Percentiles rank a stretch among this genome's conserved stretches.
Evolutionary conservation across 306 rosid genomes (phyloP).

Genomic region (Cajanus cajan): DNA sequence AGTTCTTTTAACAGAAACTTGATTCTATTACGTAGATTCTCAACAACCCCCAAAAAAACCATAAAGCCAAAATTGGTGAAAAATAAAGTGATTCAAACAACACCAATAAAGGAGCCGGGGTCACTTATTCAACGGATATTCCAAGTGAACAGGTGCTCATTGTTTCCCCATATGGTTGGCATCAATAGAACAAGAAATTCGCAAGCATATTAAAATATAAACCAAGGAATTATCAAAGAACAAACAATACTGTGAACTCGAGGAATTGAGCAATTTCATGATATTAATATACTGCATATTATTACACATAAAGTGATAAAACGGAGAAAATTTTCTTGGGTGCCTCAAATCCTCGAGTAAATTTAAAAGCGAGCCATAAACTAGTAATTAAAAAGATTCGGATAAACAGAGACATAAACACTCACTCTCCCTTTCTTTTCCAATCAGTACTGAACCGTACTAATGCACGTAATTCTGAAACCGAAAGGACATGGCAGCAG

Average conservation of each 20-base stretch:
- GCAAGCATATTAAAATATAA: background rate
- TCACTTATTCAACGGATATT: background rate
- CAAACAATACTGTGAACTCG: background rate
- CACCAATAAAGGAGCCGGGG: background rate
- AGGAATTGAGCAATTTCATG: background rate
- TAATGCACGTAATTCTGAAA: background rate
- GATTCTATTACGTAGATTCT: background rate
- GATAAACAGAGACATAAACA: background rate
- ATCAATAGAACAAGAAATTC: constrained; percentile 9
- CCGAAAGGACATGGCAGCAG: constrained; percentile 20
- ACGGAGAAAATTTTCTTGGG: background rate
- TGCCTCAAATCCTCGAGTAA: background rate
- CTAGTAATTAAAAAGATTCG: background rate
- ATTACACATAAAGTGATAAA: background rate
- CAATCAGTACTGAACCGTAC: background rate
- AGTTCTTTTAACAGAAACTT: background rate
- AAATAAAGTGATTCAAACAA: background rate
- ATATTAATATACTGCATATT: background rate
- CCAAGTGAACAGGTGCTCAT: background rate
- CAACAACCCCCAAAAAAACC: background rate
- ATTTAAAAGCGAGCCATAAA: background rate
- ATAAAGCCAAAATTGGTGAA: background rate
- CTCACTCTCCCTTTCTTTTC: background rate
- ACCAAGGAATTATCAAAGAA: background rate
- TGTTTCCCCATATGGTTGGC: background rate